Evolutionary conservation across 1,139 yeast species (phyloP).

Genomic region (Kurtzmaniella quercitrusa): DNA sequence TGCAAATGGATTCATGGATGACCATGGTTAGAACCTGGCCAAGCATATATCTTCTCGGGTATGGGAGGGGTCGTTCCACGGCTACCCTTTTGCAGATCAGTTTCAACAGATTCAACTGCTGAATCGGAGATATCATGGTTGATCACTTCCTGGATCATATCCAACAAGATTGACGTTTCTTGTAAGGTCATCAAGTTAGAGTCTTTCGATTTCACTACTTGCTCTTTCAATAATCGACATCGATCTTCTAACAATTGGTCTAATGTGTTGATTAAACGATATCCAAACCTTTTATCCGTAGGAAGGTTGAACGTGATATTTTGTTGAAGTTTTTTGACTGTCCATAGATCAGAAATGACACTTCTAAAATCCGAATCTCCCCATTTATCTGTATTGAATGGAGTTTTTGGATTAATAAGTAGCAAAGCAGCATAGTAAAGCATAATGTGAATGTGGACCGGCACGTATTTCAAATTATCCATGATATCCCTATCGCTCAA

Average conservation of each 20-base stretch:
- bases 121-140: slow-evolving; percentile 14
- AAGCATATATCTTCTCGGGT: slow-evolving; percentile 49
- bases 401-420: slow-evolving; percentile 41
- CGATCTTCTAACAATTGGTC: slow-evolving; percentile 42
- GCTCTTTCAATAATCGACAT: slow-evolving; percentile 12
- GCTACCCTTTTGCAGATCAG: slow-evolving; percentile 14
- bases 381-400: slow-evolving; percentile 22
- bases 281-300: slow-evolving; percentile 51
- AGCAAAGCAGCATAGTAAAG: slow-evolving; percentile 62
- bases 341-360: slow-evolving; percentile 22
- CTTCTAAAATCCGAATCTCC: slow-evolving; percentile 15
- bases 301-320: slow-evolving; percentile 46
- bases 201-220: slow-evolving; percentile 5
- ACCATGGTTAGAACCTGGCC: slow-evolving; percentile 69
- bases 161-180: slow-evolving; percentile 10
- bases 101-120: slow-evolving; percentile 12
- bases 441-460: slow-evolving; percentile 70
- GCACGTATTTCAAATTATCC: slow-evolving; percentile 57
- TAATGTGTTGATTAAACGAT: slow-evolving; percentile 42
- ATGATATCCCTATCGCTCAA: slow-evolving; percentile 57
- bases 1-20: slow-evolving; percentile 50
- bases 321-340: slow-evolving; percentile 37
- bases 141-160: slow-evolving; percentile 12
- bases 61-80: slow-evolving; percentile 26
- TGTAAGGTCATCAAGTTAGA: slow-evolving; percentile 3